Evolutionary conservation across 805 yeast species (phyloP).

Genomic region (Naumovozyma castellii): DNA sequence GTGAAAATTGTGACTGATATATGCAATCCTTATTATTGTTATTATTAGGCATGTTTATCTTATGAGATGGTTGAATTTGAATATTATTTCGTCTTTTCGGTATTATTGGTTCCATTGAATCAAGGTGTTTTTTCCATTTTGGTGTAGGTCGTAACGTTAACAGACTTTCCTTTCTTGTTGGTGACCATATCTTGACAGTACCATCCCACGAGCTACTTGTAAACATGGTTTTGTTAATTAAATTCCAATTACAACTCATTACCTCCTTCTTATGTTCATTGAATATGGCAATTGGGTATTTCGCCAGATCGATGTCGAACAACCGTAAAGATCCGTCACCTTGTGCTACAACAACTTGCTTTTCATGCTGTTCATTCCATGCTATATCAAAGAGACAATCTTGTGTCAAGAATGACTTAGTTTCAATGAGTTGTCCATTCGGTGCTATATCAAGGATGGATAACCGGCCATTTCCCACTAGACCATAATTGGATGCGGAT

Average conservation of each 20-base stretch:
- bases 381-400: constrained; percentile 83
- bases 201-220: constrained; percentile 92
- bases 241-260: constrained; percentile 64
- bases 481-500: constrained; percentile 83
- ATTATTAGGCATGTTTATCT: too few relatives aligned
- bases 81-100: neutral
- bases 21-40: constrained; percentile 44
- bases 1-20: constrained; percentile 75
- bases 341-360: constrained; percentile 69
- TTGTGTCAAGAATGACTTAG: constrained; percentile 71
- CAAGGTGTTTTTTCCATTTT: constrained; percentile 7
- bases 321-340: constrained; percentile 87
- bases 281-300: constrained; percentile 66
- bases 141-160: constrained; percentile 39
- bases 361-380: constrained; percentile 88
- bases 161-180: constrained; percentile 46
- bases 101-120: neutral
- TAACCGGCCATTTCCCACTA: constrained; percentile 88
- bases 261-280: constrained; percentile 74
- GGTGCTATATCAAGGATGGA: constrained; percentile 59
- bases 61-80: constrained; percentile 16
- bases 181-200: constrained; percentile 68
- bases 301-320: constrained; percentile 60
- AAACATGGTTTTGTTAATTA: constrained; percentile 57
- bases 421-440: constrained; percentile 49